Evolutionary conservation across 2,329 filamentous ascomycete species (phyloP).

Genomic region (Monosporascus sp.): DNA sequence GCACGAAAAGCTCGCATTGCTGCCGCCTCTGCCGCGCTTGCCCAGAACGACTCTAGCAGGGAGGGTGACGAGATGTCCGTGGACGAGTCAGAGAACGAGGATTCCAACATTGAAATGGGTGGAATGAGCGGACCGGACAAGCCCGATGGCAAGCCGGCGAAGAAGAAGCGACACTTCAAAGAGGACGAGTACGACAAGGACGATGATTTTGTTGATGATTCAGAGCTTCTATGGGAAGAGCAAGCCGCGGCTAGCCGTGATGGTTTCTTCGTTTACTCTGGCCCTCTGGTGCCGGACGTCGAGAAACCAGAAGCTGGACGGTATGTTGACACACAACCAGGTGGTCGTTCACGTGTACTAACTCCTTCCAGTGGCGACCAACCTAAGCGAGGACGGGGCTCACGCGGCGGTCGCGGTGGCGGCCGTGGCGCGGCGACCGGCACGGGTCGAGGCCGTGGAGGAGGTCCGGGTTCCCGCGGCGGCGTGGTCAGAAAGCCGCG

Average conservation of each 20-base stretch:
- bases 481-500: slow-evolving; percentile 75
- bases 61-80: slow-evolving; percentile 81
- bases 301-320: slow-evolving; percentile 59
- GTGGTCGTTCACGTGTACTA: slow-evolving; percentile 24
- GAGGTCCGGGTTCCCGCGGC: slow-evolving; percentile 66
- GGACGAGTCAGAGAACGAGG: slow-evolving; percentile 68
- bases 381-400: slow-evolving; percentile 61
- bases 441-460: slow-evolving; percentile 20
- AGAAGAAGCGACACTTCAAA: slow-evolving; percentile 76
- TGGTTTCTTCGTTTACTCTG: slow-evolving; percentile 97
- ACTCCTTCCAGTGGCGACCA: slow-evolving; percentile 57
- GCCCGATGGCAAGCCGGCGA: slow-evolving; percentile 55
- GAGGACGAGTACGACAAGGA: slow-evolving; percentile 81
- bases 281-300: slow-evolving; percentile 80
- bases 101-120: slow-evolving; percentile 85
- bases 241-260: slow-evolving; percentile 91
- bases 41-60: slow-evolving; percentile 64
- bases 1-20: slow-evolving; percentile 85
- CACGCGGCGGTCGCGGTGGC: slow-evolving; percentile 33
- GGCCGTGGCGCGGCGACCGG: slow-evolving; percentile 13
- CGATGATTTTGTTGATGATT: slow-evolving; percentile 86
- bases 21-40: slow-evolving; percentile 79
- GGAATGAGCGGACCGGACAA: slow-evolving; percentile 59
- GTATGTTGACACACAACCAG: slow-evolving; percentile 33
- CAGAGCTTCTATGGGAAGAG: slow-evolving; percentile 91